Evolutionary conservation across 495 filamentous ascomycete species (phyloP).

Genomic region (Talaromyces ruber): DNA sequence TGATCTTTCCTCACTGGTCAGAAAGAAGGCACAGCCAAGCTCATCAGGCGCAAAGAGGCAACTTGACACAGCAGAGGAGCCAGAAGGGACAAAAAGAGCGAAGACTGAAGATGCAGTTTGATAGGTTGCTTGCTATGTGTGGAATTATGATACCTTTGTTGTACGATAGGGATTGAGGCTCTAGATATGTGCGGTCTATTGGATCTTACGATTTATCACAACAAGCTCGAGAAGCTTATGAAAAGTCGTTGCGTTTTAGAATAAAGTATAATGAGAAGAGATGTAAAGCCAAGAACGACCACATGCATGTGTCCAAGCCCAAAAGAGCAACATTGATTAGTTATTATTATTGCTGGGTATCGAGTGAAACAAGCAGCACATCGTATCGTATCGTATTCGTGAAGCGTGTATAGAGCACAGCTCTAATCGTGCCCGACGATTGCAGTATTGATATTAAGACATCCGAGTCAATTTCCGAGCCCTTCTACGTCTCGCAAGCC

Average conservation of each 20-base stretch:
- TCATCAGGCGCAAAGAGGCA: slow-evolving; percentile 2
- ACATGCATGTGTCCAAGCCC: background rate
- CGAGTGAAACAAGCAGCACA: background rate
- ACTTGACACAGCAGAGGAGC: slow-evolving; percentile 10
- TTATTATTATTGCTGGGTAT: background rate
- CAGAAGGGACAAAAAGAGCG: slow-evolving; percentile 21
- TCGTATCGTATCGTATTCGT: background rate
- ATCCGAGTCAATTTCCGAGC: slow-evolving; percentile 35
- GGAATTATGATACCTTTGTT: background rate
- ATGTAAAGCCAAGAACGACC: background rate
- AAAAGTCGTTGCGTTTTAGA: background rate
- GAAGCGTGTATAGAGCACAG: background rate
- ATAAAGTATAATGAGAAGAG: background rate
- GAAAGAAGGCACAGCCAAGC: slow-evolving; percentile 42
- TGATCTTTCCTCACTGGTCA: slow-evolving; percentile 79
- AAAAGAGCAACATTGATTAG: background rate
- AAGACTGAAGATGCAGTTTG: slow-evolving; percentile 14
- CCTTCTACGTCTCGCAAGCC: slow-evolving; percentile 55
- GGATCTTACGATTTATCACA: background rate
- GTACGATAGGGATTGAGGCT: background rate
- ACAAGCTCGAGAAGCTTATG: background rate
- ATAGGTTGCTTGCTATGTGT: background rate
- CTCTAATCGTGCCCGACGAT: background rate
- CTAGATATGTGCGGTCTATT: background rate
- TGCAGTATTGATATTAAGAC: background rate